phyloP scores from a whole-genome alignment of 225 moss, liverwort and hornwort species.

The Takakia lepidozioides region DNA sequence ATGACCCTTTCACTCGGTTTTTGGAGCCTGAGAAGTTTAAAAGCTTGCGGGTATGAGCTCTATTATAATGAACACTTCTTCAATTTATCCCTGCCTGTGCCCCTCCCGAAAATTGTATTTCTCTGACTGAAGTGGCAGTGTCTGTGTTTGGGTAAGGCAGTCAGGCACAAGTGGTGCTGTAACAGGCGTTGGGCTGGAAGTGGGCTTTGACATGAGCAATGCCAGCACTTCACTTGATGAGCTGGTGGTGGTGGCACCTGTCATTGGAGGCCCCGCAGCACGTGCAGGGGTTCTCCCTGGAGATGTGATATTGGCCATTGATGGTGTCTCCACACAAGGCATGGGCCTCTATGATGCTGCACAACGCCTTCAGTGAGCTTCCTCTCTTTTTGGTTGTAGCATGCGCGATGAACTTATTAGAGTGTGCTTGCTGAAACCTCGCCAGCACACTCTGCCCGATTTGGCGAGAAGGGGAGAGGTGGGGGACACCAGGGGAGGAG shows the following conservation, averaged over 20 bases:
- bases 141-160: conserved; percentile 63
- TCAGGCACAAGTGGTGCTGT: conserved; percentile 96
- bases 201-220: conserved; percentile 80
- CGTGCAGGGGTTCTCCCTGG: conserved; percentile 94
- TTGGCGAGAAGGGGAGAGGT: too few species aligned
- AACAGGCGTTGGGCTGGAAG: conserved; percentile 96
- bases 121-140: too few species aligned
- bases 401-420: too few species aligned
- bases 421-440: too few species aligned
- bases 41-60: conserved; percentile 61
- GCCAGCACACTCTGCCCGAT: too few species aligned
- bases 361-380: conserved; percentile 82
- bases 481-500: too few species aligned
- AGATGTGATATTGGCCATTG: conserved; percentile 86
- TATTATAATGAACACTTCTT: background rate
- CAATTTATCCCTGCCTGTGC: too few species aligned
- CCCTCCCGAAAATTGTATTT: too few species aligned
- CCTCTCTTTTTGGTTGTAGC: background rate
- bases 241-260: conserved; percentile 92
- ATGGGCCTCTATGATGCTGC: conserved; percentile 99
- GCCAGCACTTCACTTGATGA: conserved; percentile 65
- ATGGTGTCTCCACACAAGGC: conserved; percentile 85
- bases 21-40: conserved; percentile 98
- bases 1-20: conserved; percentile 98
- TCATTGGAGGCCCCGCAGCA: conserved; percentile 89